Conservation (phyloP, 768 basidiomycete genomes). For the Fomitopsis pulvina region DNA sequence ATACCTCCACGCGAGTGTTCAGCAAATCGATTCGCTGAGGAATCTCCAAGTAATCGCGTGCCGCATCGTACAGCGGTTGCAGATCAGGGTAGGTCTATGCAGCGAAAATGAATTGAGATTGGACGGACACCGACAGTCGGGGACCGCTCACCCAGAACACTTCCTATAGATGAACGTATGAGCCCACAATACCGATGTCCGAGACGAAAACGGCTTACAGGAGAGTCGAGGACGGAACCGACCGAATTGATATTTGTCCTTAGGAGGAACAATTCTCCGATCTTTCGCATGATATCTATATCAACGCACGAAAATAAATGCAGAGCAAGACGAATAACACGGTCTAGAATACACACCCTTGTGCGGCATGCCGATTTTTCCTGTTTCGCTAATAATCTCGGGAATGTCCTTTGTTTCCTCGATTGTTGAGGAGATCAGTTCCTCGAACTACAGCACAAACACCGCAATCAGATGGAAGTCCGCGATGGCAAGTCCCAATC, state of each 20-base stretch:
- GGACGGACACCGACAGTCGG: neutral
- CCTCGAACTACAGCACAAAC: constrained; percentile 62
- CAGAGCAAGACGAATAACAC: neutral
- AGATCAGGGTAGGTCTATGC: constrained; percentile 85
- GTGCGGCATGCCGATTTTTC: constrained; percentile 87
- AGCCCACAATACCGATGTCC: constrained; percentile 1
- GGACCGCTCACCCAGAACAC: constrained; percentile 77
- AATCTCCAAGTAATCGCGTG: constrained; percentile 90
- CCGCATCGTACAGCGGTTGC: constrained; percentile 91
- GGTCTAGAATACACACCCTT: constrained; percentile 41
- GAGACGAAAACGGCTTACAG: constrained; percentile 43
- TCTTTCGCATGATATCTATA: constrained; percentile 94
- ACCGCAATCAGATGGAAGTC: neutral
- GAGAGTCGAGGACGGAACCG: constrained; percentile 94
- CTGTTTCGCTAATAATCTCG: constrained; percentile 87
- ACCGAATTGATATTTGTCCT: constrained; percentile 94
- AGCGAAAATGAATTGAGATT: constrained; percentile 2
- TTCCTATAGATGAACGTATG: constrained; percentile 43
- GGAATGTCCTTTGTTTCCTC: constrained; percentile 97
- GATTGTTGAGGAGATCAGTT: constrained; percentile 85
- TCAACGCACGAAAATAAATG: constrained; percentile 1
- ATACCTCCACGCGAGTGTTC: constrained; percentile 88
- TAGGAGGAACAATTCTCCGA: constrained; percentile 89
- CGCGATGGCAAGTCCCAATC: neutral
- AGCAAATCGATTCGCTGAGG: constrained; percentile 89